Base-by-base conservation (phyloP, 805 yeast genomes). In the Priceomyces carsonii region DNA sequence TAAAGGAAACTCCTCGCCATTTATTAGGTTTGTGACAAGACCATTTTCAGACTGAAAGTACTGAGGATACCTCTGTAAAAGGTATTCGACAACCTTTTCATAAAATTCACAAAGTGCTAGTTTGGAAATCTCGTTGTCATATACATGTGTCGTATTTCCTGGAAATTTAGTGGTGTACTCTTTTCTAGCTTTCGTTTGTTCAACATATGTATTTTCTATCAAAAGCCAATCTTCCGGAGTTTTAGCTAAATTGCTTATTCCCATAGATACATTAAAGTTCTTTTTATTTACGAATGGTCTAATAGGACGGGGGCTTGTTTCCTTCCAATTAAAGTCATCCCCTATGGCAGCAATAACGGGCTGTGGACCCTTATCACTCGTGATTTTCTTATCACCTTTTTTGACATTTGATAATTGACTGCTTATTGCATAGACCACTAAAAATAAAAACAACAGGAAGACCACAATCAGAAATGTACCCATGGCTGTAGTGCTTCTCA, bases 151-250 rank as follows among this genome's bases (percentile, higher is more conserved):
- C 0, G 68, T 54, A 24, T 61, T 59, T 13, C 63, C 57, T 0
- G 55, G 52, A 20, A 63, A 46, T 6, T 21, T 21, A 5, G 5
- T 20, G 6, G 26, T 30, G 5, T 19, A 18, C 55, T 39, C 56
- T 55, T 36, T 55, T 48, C 77, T 62, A 21, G 71, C 45, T 12
- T 59, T 60, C 5, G 77, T 71, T 28, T 66, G 58, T 3, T 65
- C 56, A 34, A 66, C 47, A 49, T 83, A 84, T 0, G 83, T 75
- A 28, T 79, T 59, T 39, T 85, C 93, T 3, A 85, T 54, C 20
- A 77, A 59, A 16, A 85, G 61, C 75, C 82, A 75, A 25, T 82
- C 81, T 26, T 71, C 67, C 2, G 79, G 59, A 2, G 53, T 42
- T n/a, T 48, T 38, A 5, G 55, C 43, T 15, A 66, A 38, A 38